Conservation (phyloP, 1,139 yeast species). For the Suhomyces wounanorum region DNA sequence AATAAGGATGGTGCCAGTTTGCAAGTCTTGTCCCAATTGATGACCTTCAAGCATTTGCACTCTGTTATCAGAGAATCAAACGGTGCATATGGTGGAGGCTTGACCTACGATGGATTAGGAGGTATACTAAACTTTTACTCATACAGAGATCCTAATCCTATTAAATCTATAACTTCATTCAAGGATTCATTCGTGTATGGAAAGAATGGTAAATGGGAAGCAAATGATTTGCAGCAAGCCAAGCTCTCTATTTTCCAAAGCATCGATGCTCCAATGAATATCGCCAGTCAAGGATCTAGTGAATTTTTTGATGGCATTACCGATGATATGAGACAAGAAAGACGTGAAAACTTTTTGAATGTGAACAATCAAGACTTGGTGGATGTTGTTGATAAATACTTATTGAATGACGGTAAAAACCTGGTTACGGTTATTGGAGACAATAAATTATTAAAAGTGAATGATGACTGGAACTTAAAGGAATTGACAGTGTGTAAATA, state of each 20-base stretch:
- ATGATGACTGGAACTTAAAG: constrained; percentile 33
- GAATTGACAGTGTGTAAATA: constrained; percentile 14
- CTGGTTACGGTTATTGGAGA: constrained; percentile 57
- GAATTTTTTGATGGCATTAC: constrained; percentile 70
- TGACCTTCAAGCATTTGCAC: constrained; percentile 83
- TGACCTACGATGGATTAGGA: constrained; percentile 76
- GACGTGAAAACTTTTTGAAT: constrained; percentile 73
- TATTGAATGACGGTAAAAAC: constrained; percentile 35
- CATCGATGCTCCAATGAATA: constrained; percentile 86
- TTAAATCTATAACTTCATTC: constrained; percentile 65
- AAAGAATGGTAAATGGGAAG: constrained; percentile 50
- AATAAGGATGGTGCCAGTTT: constrained; percentile 81
- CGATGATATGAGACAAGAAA: constrained; percentile 76
- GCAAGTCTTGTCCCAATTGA: constrained; percentile 76
- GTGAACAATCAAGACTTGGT: constrained; percentile 64
- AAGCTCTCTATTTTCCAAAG: constrained; percentile 88
- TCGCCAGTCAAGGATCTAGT: constrained; percentile 73
- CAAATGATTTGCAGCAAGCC: constrained; percentile 80
- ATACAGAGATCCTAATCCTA: constrained; percentile 90
- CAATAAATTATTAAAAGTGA: constrained; percentile 34
- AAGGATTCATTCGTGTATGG: constrained; percentile 60
- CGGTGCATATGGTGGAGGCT: constrained; percentile 98
- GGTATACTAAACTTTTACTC: constrained; percentile 84
- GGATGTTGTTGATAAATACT: constrained; percentile 63
- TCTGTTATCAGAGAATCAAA: constrained; percentile 92